Percentiles rank a stretch among this genome's conserved stretches.
Evolutionary conservation across 2,329 filamentous ascomycete genomes (phyloP).

Genomic region (Coleophoma crateriformis): DNA sequence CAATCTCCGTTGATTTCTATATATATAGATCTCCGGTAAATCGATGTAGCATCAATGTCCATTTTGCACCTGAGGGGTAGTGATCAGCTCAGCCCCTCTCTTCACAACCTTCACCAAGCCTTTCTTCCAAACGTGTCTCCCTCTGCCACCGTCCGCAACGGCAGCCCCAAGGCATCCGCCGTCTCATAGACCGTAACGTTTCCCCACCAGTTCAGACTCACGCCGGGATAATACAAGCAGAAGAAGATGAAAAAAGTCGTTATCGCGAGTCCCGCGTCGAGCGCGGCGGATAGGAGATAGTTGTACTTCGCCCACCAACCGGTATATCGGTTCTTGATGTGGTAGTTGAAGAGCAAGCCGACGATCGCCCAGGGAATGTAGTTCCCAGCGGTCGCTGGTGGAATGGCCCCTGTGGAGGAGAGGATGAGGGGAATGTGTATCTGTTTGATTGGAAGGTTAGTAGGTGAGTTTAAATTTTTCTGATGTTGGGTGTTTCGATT

Average conservation of each 20-base stretch:
- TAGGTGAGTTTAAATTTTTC: not conserved
- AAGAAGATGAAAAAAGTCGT: constrained; percentile 66
- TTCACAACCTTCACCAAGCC: not conserved
- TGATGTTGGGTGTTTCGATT: not conserved
- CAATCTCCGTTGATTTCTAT: too few species aligned
- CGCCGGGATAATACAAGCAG: constrained; percentile 28
- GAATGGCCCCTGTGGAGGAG: not conserved
- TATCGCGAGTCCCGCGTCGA: constrained; percentile 64
- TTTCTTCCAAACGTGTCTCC: not conserved
- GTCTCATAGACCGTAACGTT: constrained; percentile 22
- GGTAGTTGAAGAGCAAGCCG: constrained; percentile 64
- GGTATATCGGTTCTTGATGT: constrained; percentile 55
- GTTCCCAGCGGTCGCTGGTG: constrained; percentile 60
- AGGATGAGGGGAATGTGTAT: constrained; percentile 23
- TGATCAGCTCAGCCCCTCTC: too few species aligned
- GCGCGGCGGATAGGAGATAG: constrained; percentile 63
- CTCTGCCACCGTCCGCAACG: not conserved
- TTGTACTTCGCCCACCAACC: constrained; percentile 68
- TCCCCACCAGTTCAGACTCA: constrained; percentile 66
- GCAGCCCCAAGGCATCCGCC: constrained; percentile 1
- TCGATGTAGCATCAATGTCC: too few species aligned
- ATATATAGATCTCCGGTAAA: too few species aligned
- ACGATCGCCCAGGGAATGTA: constrained; percentile 70
- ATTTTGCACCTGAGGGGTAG: too few species aligned
- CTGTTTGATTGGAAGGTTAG: not conserved